Evolutionary conservation across 371 early-diverging fungal genomes (phyloP), one percentile per base, ranked within the genome.

Genomic region (Amoeboaphelidium protococcarum): DNA sequence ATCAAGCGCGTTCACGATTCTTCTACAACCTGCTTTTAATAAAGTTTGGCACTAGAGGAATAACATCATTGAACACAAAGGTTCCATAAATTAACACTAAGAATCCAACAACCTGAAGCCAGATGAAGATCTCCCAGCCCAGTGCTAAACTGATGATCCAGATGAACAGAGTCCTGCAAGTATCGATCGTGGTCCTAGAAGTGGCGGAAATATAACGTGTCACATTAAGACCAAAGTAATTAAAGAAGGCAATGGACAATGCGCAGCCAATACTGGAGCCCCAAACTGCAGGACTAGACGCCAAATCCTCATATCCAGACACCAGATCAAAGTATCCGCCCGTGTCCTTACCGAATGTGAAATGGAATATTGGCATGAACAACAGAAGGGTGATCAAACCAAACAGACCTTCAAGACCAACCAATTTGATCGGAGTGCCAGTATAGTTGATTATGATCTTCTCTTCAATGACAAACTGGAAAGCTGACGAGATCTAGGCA

Each of bases 401-500:
- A 65, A 88, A 89, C 10, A 76, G 47, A 26, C 94, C 94, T 58
- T 94, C 94, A 22, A 82, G 68, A 1, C 89, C 90, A 16, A 94
- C 89, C 0, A 84, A 87, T 50, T 79, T 78, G 47, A 87, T 59
- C 4, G 94, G 82, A 3, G 75, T 73, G 20, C 85, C 62, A 2
- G 71, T 65, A 61, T 80, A 90, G 45, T 62, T 65, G 22, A 58
- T 51, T 64, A 92, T 59, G 50, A 94, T 75, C 62, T 81, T 83
- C 55, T 94, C 94, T 57, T 94, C 94, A 23, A 87, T 58, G 19
- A 94, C 86, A 62, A 94, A 90, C 61, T 87, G 87, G 1, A 78
- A 59, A 6, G 91, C 90, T 0, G 89, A 81, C 54, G 90, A 82
- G 26, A 82, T 56, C 59, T 94, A 91, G 3, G 91, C 91, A 44